Conservation (phyloP, 306 rosid species). For the Vigna unguiculata region DNA sequence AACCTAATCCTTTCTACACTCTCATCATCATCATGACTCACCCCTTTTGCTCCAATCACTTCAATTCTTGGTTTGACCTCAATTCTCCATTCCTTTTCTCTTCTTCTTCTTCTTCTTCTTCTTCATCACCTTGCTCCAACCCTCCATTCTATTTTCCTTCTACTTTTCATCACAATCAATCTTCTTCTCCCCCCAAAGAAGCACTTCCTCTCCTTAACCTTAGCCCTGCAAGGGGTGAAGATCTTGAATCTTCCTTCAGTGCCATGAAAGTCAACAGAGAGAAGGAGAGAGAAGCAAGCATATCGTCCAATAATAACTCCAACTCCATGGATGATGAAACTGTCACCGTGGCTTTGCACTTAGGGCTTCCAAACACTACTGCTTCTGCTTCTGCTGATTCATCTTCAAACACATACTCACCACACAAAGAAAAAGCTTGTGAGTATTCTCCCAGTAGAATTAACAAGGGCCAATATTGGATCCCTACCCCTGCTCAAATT, state of each 20-base stretch:
- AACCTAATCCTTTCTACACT: conserved; percentile 55
- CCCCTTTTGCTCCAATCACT: conserved; percentile 61
- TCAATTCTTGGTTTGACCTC: conserved; percentile 63
- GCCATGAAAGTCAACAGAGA: conserved; percentile 46
- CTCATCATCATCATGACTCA: conserved; percentile 64
- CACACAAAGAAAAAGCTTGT: conserved; percentile 55
- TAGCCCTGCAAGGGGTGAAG: conserved; percentile 59
- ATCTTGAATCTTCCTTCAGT: conserved; percentile 50
- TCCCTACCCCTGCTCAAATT: conserved; percentile 94
- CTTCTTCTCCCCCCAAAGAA: conserved; percentile 64
- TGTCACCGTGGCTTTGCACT: conserved; percentile 82
- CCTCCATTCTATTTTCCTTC: conserved; percentile 51
- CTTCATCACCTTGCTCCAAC: conserved; percentile 52
- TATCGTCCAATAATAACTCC: conserved; percentile 21
- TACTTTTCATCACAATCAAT: conserved; percentile 25
- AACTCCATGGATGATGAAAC: conserved; percentile 41
- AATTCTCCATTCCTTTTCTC: conserved; percentile 53
- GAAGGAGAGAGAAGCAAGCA: conserved; percentile 43
- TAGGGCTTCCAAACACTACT: conserved; percentile 75
- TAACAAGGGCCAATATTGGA: conserved; percentile 89
- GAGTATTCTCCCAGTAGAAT: conserved; percentile 56
- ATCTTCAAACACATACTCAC: conserved; percentile 58
- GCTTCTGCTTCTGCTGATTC: conserved; percentile 61
- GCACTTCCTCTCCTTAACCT: conserved; percentile 78
- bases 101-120: conserved; percentile 49